Percentiles rank a stretch among this genome's conserved stretches.
These are phyloP conservation scores for Dictyostelium capitatum DNA, from an alignment of 78 protist species.

Conservation along the genomic window DNA sequence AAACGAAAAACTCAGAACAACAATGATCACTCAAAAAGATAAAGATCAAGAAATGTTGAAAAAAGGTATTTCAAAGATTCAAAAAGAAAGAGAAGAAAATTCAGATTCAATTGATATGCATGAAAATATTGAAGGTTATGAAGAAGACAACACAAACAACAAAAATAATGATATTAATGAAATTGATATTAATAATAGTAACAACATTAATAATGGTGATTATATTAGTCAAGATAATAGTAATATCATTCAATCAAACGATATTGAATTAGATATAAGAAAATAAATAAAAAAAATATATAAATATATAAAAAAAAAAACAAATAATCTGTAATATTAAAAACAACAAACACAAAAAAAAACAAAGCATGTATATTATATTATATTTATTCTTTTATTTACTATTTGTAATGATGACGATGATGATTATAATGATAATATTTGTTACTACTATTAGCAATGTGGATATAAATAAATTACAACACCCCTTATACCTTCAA, in stretches of 20 bases:
- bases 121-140: background rate
- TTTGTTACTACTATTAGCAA: too few relatives aligned
- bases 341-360: background rate
- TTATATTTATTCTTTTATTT: background rate
- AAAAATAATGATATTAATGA: background rate
- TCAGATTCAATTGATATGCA: slow-evolving; percentile 5
- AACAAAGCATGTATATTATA: background rate
- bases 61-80: background rate
- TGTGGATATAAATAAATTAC: slow-evolving; percentile 46
- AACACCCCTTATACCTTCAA: slow-evolving; percentile 48
- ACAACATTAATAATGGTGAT: background rate
- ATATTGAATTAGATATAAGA: background rate
- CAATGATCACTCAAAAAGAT: slow-evolving; percentile 15
- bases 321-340: background rate
- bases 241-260: background rate
- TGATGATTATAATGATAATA: too few relatives aligned
- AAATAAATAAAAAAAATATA: background rate
- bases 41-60: slow-evolving; percentile 21
- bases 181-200: background rate
- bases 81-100: background rate
- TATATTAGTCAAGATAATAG: background rate
- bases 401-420: background rate
- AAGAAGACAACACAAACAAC: background rate
- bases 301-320: background rate
- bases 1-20: slow-evolving; percentile 40